Evolutionary conservation across 108 stramenopile species (phyloP), one percentile per base, ranked within the genome.

Genomic region (Conticribra weissflogii): DNA sequence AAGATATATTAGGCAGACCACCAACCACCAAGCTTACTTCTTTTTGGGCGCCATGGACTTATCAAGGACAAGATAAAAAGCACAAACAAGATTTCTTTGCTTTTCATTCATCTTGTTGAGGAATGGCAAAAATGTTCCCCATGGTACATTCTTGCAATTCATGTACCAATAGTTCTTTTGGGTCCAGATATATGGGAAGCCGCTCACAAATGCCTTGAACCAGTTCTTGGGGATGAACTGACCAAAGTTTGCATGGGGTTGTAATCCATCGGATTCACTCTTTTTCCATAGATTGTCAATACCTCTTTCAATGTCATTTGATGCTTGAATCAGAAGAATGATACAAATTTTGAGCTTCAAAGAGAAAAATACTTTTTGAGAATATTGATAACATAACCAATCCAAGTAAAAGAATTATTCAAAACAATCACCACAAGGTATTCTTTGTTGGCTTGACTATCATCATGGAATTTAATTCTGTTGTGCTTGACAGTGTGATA

Each of bases 261-360:
- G 51, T 30, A 73, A 34, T 3, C 72, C 72, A 32, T 4, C 45
- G 0, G 72, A 73, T 25, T 3, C 5, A 19, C 28, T 25, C 1
- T 5, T 24, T 45, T 54, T 54, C 72, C 72, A 73, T 31, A 73
- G 64, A 25, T 64, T 66, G 0, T 57, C 54, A 4, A 63, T 15
- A 9, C 72, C 54, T 5, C 23, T 32, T 14, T 56, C 24, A 15
- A 65, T 62, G 23, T 56, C 46, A 2, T 58, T 16, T 4, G 33
- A 21, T 21, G 46, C 54, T 15, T 18, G 33, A 56, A 73, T 46
- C 54, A 56, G 29, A 46, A 73, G 24, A 7, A 54, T 66, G 16
- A 65, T 22, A 27, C 72, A 73, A 22, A 57, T 64, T 29, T 65
- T 73, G n/a, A 73, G 14, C 72, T 73, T 12, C 19, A 48, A 33